Evolutionary conservation across 140 eudicot species (phyloP), one percentile per base, ranked within the genome.

Genomic region (Bidens hawaiensis): DNA sequence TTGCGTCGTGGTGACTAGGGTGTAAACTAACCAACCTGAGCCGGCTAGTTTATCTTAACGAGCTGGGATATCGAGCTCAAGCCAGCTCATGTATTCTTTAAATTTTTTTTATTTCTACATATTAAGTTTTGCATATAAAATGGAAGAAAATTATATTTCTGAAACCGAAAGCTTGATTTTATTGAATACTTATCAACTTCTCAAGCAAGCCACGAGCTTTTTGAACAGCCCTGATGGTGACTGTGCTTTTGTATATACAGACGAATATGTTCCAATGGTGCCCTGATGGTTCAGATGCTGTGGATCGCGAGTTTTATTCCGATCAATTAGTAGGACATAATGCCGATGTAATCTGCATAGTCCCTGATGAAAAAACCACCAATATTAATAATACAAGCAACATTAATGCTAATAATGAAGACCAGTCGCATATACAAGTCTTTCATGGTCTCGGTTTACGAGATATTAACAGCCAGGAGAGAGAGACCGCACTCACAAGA

Each of bases 401-500:
- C 41, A 50, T 49, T 0, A 66, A 62, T 12, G 60, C 62, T 38
- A 48, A 64, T 56, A 73, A 45, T 49, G 90, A 82, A 67, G 66
- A 19, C n/a, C 82, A 64, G 19, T 71, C 72, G 24, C 68, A 19
- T 31, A 11, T 58, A 5, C 83, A 68, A 13, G 31, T 58, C 50
- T 58, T 73, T 54, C 94, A 85, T 19, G 69, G 55, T 73, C 67
- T 65, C 19, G 64, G 66, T 67, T 31, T 65, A 22, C 81, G 77
- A 46, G 96, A 87, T 51, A 52, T 84, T 22, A 84, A 76, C 57
- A 84, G 68, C 56, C 94, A 82, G 27, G 97, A 87, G 54, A 59
- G 97, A 46, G 94, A 84, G 53, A 70, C 88, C 9, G 97, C 97
- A 0, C 9, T 90, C 64, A 70, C 86, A 6, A 89, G 97, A 10